Conservation (phyloP, 73 alveolate genomes). For the Tetrahymena elliotti region DNA sequence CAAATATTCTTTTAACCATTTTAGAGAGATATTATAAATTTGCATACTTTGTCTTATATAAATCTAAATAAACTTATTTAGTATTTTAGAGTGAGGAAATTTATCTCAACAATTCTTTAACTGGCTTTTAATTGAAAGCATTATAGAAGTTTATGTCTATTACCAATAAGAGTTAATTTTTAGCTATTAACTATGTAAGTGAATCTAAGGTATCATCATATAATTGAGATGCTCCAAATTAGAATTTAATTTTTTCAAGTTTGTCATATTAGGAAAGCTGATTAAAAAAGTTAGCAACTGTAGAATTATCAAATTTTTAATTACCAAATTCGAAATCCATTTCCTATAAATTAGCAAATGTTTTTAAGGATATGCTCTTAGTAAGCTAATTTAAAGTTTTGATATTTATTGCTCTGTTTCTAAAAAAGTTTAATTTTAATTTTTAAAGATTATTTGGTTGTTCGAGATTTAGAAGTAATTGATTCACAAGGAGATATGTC, state of each 20-base stretch:
- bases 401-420: background rate
- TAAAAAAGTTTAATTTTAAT: background rate
- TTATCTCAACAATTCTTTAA: background rate
- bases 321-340: background rate
- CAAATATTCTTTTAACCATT: background rate
- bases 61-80: background rate
- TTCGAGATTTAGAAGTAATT: background rate
- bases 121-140: background rate
- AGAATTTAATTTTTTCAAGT: background rate
- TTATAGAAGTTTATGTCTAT: background rate
- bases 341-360: background rate
- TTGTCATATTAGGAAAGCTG: background rate
- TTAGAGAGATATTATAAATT: background rate
- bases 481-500: background rate
- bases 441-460: background rate
- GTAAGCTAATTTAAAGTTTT: background rate
- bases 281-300: background rate
- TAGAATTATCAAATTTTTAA: background rate
- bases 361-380: background rate
- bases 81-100: background rate
- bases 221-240: background rate
- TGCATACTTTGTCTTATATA: background rate
- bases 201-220: background rate
- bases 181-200: too few species aligned
- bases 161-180: too few species aligned